These are phyloP conservation scores for Pisolithus thermaeus DNA, from an alignment of 1,284 basidiomycete genomes.

Conservation along the genomic window DNA sequence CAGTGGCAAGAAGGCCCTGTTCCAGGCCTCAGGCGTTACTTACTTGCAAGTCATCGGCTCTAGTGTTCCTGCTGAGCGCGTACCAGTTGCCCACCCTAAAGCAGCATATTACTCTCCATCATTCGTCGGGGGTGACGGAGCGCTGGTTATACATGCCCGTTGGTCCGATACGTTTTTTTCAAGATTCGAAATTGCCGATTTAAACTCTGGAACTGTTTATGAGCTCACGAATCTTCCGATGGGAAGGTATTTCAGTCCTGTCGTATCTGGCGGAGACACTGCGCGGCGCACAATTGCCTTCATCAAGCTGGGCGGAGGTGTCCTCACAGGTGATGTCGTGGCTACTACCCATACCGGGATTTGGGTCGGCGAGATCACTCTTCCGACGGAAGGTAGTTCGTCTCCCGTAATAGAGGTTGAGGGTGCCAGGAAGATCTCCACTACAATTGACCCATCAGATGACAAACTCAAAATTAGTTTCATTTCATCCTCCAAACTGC, in stretches of 20 bases:
- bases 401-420: conserved; percentile 29
- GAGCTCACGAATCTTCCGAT: conserved; percentile 51
- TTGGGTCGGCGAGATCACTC: conserved; percentile 52
- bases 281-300: conserved; percentile 51
- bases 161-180: conserved; percentile 65
- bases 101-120: conserved; percentile 64
- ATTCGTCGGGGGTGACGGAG: conserved; percentile 46
- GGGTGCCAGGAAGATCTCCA: conserved; percentile 39
- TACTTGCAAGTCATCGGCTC: conserved; percentile 46
- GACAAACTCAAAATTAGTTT: conserved; percentile 45
- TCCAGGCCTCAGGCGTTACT: conserved; percentile 59
- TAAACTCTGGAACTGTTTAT: conserved; percentile 39
- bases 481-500: conserved; percentile 40
- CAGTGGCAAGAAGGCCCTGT: conserved; percentile 48
- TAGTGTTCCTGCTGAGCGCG: conserved; percentile 20
- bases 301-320: conserved; percentile 52
- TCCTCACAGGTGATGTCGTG: conserved; percentile 55
- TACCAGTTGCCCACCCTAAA: conserved; percentile 43
- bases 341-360: conserved; percentile 61
- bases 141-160: conserved; percentile 55
- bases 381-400: conserved; percentile 33
- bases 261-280: conserved; percentile 40
- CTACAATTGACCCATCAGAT: conserved; percentile 35
- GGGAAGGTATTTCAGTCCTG: conserved; percentile 58
- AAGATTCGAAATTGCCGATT: conserved; percentile 57